A percentile compares a stretch with the other conserved stretches of the same genome.
phyloP scores from a whole-genome alignment of 1,284 basidiomycete genomes.

The Termitomyces sp. region DNA sequence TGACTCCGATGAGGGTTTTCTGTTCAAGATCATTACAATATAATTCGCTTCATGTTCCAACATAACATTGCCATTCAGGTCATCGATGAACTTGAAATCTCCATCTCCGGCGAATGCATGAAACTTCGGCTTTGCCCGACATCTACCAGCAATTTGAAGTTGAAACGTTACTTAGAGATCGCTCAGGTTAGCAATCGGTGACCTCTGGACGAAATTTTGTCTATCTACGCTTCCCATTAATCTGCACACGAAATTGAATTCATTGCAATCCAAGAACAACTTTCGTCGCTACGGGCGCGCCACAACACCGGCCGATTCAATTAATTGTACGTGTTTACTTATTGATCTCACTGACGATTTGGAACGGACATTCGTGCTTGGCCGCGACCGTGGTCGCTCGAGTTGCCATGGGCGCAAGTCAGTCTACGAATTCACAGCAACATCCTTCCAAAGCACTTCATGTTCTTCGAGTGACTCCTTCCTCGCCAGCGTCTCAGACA shows the following conservation, averaged over 20 bases:
- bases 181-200: neutral
- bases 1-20: neutral
- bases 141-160: neutral
- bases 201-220: too few relatives aligned
- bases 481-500: slow-evolving; percentile 81
- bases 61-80: neutral
- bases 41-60: neutral
- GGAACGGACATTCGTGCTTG: neutral
- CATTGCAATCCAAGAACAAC: too few relatives aligned
- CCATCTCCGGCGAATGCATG: neutral
- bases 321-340: slow-evolving; percentile 6
- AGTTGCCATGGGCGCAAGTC: slow-evolving; percentile 61
- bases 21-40: neutral
- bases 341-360: neutral
- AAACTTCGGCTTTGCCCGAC: neutral
- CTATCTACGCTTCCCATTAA: neutral
- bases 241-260: neutral
- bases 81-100: neutral
- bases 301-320: slow-evolving; percentile 1
- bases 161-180: neutral
- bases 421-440: slow-evolving; percentile 52
- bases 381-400: neutral
- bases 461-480: slow-evolving; percentile 80
- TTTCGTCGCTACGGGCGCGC: neutral
- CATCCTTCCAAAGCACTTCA: slow-evolving; percentile 72